These are phyloP conservation scores for Aspergillus nanangensis DNA, from an alignment of 495 filamentous ascomycete species.

Conservation along the genomic window DNA sequence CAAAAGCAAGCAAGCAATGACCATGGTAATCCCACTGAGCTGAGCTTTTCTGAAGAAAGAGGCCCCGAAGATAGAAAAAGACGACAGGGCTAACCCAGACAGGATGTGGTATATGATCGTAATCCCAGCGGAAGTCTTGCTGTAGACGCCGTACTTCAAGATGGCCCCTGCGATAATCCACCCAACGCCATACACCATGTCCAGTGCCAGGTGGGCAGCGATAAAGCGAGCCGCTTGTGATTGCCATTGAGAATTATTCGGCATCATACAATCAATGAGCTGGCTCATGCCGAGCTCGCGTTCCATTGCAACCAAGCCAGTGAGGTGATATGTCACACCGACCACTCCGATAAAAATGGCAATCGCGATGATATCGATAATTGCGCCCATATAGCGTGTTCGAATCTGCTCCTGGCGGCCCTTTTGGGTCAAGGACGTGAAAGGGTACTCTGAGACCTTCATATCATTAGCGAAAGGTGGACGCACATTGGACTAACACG, in stretches of 20 bases:
- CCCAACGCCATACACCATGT: conserved; percentile 60
- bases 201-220: conserved; percentile 65
- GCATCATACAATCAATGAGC: conserved; percentile 79
- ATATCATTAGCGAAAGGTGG: neutral
- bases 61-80: conserved; percentile 65
- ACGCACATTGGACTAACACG: neutral
- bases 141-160: conserved; percentile 57
- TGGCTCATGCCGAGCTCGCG: conserved; percentile 76
- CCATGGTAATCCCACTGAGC: conserved; percentile 65
- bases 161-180: conserved; percentile 67
- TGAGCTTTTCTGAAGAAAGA: conserved; percentile 76
- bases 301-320: conserved; percentile 72
- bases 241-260: conserved; percentile 58
- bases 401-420: conserved; percentile 59
- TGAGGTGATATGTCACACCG: conserved; percentile 69
- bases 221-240: conserved; percentile 63
- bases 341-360: conserved; percentile 66
- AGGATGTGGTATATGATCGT: conserved; percentile 61
- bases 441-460: conserved; percentile 62
- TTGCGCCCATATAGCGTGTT: conserved; percentile 58
- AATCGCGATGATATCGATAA: conserved; percentile 64
- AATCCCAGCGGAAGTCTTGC: conserved; percentile 52
- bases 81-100: conserved; percentile 58
- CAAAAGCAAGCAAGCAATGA: conserved; percentile 60
- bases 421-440: conserved; percentile 60